Evolutionary conservation across 2,329 filamentous ascomycete genomes (phyloP), one percentile per base, ranked within the genome.

Genomic region (Aspergillus quadricinctus): DNA sequence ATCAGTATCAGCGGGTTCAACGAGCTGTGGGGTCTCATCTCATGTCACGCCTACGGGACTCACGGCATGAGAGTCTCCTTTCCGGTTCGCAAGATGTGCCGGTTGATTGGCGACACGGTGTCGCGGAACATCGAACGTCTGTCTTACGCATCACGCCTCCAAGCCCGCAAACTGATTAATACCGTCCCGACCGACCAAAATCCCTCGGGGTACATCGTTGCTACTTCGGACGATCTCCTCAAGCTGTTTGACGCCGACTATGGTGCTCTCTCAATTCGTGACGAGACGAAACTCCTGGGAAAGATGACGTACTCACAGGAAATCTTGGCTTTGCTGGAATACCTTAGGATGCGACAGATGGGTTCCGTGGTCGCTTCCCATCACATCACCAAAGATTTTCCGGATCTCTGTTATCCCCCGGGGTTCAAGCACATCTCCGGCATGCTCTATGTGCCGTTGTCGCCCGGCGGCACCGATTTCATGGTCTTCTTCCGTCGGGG

Each of bases 41-140:
- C 90, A 1, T 96, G 91, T 58, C 92, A 96, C 68, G 84, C 88
- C 0, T 96, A 96, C 64, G 91, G 93, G 62, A 85, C 89, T 0
- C 60, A 81, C 48, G 91, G 91, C 3, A 95, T 94, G 90, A 83
- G 92, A n/a, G 90, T 96, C 0, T 90, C 90, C 0, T 96, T 96
- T 66, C 91, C 92, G 0, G 92, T 96, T 50, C 83, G 92, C 11
- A 96, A 96, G 72, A 93, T 96, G 87, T 96, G 92, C 70, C 86
- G 91, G 4, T 77, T 96, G 4, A 84, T 96, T 2, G 91, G 92
- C 3, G 92, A 96, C 65, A 90, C 87, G 0, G 90, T 90, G 0
- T 95, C 90, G 0, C 81, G 90, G 49, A 96, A 94, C 62, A 93
- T 96, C 40, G 92, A 96, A 70, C 81, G 91, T 31, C 77, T 96